These are phyloP conservation scores for Sclerotinia nivalis DNA, from an alignment of 2,329 filamentous ascomycete genomes.

Conservation along the genomic window DNA sequence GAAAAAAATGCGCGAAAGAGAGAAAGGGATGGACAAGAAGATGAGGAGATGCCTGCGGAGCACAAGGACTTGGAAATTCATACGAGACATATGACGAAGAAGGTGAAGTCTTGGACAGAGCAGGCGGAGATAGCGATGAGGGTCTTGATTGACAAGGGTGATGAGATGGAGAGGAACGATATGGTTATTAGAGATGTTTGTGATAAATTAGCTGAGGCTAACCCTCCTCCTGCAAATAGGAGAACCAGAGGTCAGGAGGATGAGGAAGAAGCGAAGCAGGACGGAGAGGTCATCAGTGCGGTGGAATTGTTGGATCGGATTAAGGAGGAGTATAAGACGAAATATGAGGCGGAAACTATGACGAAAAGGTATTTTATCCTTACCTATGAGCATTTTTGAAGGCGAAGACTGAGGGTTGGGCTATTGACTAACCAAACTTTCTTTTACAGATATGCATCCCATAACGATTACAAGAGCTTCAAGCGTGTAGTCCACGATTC, in stretches of 20 bases:
- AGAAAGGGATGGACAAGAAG: conserved; percentile 38
- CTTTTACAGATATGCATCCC: conserved; percentile 53
- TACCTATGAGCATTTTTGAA: not conserved
- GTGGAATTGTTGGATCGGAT: conserved; percentile 43
- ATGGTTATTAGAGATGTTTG: conserved; percentile 40
- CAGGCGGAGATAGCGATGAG: conserved; percentile 60
- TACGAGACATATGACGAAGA: conserved; percentile 45
- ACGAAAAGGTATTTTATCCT: conserved; percentile 43
- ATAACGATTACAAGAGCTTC: conserved; percentile 63
- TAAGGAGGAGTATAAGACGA: conserved; percentile 39
- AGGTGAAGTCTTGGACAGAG: conserved; percentile 53
- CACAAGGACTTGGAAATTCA: conserved; percentile 43
- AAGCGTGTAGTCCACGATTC: conserved; percentile 63
- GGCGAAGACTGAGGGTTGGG: not conserved
- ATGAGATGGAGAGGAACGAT: conserved; percentile 44
- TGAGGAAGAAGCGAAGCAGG: conserved; percentile 44
- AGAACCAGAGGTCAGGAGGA: conserved; percentile 36
- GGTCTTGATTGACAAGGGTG: conserved; percentile 56
- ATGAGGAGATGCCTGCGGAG: conserved; percentile 43
- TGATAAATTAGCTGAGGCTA: conserved; percentile 35
- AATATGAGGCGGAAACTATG: conserved; percentile 45
- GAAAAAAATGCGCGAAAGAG: conserved; percentile 35
- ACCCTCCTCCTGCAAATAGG: conserved; percentile 30
- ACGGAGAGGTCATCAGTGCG: conserved; percentile 42
- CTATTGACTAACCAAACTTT: conserved; percentile 16